Base-by-base conservation (phyloP, 768 basidiomycete species). In the Amanita polypyramis region DNA sequence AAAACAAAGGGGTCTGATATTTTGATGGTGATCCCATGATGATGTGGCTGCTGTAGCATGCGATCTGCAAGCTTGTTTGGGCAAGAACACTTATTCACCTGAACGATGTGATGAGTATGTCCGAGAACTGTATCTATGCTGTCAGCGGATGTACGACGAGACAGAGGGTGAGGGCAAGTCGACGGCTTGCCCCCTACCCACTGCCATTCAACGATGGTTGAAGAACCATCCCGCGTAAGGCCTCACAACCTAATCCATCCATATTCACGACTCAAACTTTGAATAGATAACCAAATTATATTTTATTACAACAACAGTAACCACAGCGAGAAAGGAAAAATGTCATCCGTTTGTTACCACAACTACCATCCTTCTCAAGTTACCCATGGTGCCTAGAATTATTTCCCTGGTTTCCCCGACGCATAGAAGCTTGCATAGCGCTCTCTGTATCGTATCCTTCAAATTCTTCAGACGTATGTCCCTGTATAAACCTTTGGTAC, bases 1-100 rank as follows among this genome's bases (percentile, higher is more conserved):
- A 21, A 2, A 21, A 5, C 15, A 20, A 50, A 2, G 14, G 27
- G 39, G 6, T 5, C 15, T 39, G 34, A 30, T 15, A 14, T 20
- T 10, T 2, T 12, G 54, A 30, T 4, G 23, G 20, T 5, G 12
- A 6, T 8, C 14, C 23, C n/a, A 27, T 29, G 25, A 30, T 29
- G 1, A 27, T n/a, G 7, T 15, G 15, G 23, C n/a, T n/a, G n/a
- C n/a, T n/a, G n/a, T 15, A 86, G 84, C 84, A 0, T 86, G 84
- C 56, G 60, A 67, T 17, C 64, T 86, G 2, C 84, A 85, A 37
- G 48, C 65, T 1, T 87, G 85, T 57, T 66, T 86, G 25, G 70
- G 70, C 45, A 77, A 72, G 51, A 73, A 85, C 59, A 82, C 78
- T 0, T 85, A 83, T 56, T 55, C 53, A 2, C 83, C 80, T 0